Evolutionary conservation across 257 asterid genomes (phyloP).

Genomic region (Solanum okadae): DNA sequence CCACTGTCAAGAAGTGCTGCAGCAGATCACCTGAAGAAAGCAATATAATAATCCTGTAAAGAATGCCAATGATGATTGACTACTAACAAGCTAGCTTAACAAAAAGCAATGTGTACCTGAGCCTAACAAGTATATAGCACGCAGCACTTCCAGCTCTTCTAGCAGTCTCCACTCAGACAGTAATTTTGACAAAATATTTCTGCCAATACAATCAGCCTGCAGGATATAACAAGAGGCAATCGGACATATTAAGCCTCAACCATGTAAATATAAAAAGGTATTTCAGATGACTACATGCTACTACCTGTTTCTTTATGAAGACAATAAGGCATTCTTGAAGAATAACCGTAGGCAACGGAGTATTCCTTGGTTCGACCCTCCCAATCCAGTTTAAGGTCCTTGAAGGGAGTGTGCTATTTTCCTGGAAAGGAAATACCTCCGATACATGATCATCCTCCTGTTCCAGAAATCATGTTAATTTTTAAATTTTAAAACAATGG

Average conservation of each 20-base stretch:
- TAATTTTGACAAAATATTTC: slow-evolving; percentile 71
- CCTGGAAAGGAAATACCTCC: slow-evolving; percentile 81
- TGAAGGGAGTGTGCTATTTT: slow-evolving; percentile 81
- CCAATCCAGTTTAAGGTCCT: slow-evolving; percentile 68
- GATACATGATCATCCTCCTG: slow-evolving; percentile 76
- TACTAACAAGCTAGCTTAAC: not conserved
- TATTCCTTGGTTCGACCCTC: slow-evolving; percentile 49
- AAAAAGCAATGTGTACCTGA: slow-evolving; percentile 45
- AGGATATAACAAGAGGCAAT: slow-evolving; percentile 5
- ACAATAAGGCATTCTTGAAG: slow-evolving; percentile 80
- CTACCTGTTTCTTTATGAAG: slow-evolving; percentile 81
- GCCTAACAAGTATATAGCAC: slow-evolving; percentile 92
- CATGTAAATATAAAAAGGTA: not conserved
- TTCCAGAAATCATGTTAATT: slow-evolving; percentile 3
- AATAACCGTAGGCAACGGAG: slow-evolving; percentile 67
- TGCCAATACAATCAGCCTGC: slow-evolving; percentile 91
- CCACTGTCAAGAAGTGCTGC: slow-evolving; percentile 82
- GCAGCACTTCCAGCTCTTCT: slow-evolving; percentile 83
- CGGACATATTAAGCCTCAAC: not conserved
- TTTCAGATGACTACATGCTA: not conserved
- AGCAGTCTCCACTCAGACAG: slow-evolving; percentile 81
- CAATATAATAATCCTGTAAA: slow-evolving; percentile 4
- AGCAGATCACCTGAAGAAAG: slow-evolving; percentile 73
- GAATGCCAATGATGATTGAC: not conserved
- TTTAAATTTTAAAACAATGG: not conserved